Evolutionary conservation across 2,329 filamentous ascomycete genomes (phyloP).

Genomic region (Curvularia spicifera): DNA sequence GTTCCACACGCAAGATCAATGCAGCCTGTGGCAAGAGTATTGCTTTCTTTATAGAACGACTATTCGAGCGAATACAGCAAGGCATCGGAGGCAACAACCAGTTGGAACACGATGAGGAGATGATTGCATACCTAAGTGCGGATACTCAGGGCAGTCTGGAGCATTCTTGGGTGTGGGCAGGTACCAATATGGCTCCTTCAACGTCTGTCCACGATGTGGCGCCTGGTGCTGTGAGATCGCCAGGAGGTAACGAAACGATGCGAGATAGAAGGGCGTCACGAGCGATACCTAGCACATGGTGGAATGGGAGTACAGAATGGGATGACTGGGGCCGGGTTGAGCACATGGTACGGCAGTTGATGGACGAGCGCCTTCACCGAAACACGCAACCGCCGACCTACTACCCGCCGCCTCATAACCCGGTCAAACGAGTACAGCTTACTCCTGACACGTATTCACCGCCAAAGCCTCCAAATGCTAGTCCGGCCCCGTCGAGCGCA

Average conservation of each 20-base stretch:
- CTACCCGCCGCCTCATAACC: conserved; percentile 48
- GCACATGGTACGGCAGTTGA: conserved; percentile 63
- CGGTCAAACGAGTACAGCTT: conserved; percentile 47
- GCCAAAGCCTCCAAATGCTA: conserved; percentile 28
- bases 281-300: conserved; percentile 60
- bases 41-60: conserved; percentile 75
- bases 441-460: conserved; percentile 32
- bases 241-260: conserved; percentile 35
- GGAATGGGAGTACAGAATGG: conserved; percentile 71
- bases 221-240: conserved; percentile 19
- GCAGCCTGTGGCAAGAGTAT: conserved; percentile 80
- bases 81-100: conserved; percentile 48
- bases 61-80: conserved; percentile 64
- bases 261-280: conserved; percentile 55
- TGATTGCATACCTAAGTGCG: conserved; percentile 83
- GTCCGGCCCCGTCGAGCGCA: conserved; percentile 49
- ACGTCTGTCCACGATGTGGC: conserved; percentile 14
- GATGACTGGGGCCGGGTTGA: conserved; percentile 81
- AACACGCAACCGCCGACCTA: conserved; percentile 37
- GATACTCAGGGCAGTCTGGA: conserved; percentile 84
- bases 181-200: conserved; percentile 48
- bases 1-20: conserved; percentile 74
- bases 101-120: conserved; percentile 77
- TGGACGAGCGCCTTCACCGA: conserved; percentile 53
- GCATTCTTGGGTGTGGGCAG: conserved; percentile 80